Percentiles rank a stretch among this genome's conserved stretches.
Conservation (phyloP, 495 filamentous ascomycete genomes). For the Aspergillus indologenus region DNA sequence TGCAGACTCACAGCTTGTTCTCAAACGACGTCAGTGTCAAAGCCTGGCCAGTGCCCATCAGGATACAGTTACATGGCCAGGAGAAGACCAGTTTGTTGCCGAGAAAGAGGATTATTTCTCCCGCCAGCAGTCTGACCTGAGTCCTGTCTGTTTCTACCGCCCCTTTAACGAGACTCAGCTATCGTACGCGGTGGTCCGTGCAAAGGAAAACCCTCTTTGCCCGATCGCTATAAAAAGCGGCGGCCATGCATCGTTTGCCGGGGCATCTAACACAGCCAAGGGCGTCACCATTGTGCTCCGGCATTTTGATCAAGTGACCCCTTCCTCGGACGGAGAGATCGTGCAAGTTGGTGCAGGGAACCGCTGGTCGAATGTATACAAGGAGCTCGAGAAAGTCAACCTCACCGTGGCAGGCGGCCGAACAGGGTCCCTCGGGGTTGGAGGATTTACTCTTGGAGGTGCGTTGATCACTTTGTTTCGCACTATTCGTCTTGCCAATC, state of each 20-base stretch:
- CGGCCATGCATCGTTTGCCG: constrained; percentile 36
- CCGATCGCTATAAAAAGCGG: constrained; percentile 46
- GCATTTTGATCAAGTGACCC: background rate
- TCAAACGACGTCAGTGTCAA: too few relatives aligned
- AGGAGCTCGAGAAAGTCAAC: constrained; percentile 42
- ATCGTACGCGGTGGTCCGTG: too few relatives aligned
- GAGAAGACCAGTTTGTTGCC: too few relatives aligned
- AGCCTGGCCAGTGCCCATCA: too few relatives aligned
- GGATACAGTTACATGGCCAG: too few relatives aligned
- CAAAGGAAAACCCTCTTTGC: constrained; percentile 4
- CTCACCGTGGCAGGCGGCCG: constrained; percentile 54
- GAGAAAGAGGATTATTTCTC: too few relatives aligned
- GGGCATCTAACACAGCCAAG: constrained; percentile 24
- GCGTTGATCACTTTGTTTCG: constrained; percentile 18
- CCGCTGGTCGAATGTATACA: constrained; percentile 47
- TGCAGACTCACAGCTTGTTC: too few relatives aligned
- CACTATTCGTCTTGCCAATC: too few relatives aligned
- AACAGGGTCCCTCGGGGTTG: constrained; percentile 51
- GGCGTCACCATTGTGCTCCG: background rate
- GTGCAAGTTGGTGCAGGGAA: constrained; percentile 28
- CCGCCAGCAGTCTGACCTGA: too few relatives aligned
- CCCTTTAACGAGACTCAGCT: too few relatives aligned
- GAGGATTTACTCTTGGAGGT: constrained; percentile 44
- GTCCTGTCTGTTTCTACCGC: too few relatives aligned
- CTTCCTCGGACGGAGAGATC: constrained; percentile 3